These are phyloP conservation scores for Linum trigynum DNA, from an alignment of 345 rosid genomes.

Conservation along the genomic window DNA sequence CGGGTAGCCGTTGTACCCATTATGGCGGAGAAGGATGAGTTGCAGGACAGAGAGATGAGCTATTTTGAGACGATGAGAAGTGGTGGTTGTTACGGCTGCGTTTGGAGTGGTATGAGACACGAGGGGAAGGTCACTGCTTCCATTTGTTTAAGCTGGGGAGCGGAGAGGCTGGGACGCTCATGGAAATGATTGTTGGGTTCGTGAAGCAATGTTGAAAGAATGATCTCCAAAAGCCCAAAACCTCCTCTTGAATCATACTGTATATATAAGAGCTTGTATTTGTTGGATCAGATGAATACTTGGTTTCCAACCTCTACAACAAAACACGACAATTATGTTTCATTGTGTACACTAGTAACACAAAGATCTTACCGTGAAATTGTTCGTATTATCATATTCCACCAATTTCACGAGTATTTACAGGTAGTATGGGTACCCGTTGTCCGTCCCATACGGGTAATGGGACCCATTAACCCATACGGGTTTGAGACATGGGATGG, in stretches of 20 bases:
- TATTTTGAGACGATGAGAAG: slow-evolving; percentile 11
- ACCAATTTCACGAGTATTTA: slow-evolving; percentile 14
- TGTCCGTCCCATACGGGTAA: no score
- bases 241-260: slow-evolving; percentile 70
- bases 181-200: not conserved
- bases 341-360: not conserved
- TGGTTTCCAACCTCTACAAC: slow-evolving; percentile 75
- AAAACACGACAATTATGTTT: not conserved
- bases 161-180: not conserved
- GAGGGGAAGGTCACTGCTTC: not conserved
- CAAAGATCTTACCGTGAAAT: slow-evolving; percentile 44
- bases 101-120: slow-evolving; percentile 10
- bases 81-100: slow-evolving; percentile 9
- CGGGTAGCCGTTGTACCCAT: no score
- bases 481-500: no score
- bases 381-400: slow-evolving; percentile 79
- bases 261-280: slow-evolving; percentile 46
- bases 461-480: no score
- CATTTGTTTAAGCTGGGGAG: not conserved
- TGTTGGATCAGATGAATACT: slow-evolving; percentile 52
- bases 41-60: slow-evolving; percentile 7
- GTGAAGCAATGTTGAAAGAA: not conserved
- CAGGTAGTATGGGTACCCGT: no score
- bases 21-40: slow-evolving; percentile 16
- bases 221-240: slow-evolving; percentile 5